Base-by-base conservation (phyloP, 768 basidiomycete species). In the Inosperma sp. region DNA sequence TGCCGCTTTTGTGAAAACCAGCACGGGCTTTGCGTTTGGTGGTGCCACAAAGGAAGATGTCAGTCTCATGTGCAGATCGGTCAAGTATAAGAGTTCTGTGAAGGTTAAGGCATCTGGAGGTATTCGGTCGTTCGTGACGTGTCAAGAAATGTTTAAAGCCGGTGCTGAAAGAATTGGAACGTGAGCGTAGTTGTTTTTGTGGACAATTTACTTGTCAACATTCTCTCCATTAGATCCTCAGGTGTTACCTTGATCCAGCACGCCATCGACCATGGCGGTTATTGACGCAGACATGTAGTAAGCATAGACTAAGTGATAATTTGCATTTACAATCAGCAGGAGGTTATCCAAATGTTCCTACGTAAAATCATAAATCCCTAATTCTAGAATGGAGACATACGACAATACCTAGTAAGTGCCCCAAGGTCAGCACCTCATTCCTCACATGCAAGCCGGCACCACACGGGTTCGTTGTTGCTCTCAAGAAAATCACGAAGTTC, bases 131-230 rank as follows among this genome's bases (percentile, higher is more conserved):
- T 72, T 77, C 42, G 73, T 76, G 8, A 67, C 68, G 43, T 78
- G 74, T 55, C 23, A 69, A 44, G 72, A 75, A 52, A 74, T 80
- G 74, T 65, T 79, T 35, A 57, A 56, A 25, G 74, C 77, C 17
- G 77, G 78, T 3, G 77, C 78, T 5, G 77, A 78, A 49, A 66
- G 78, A 52, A 74, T 79, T 49, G 78, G 78, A 66, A 77, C 76
- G 77, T 80, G 58, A 51, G 77, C 70, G 4, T 5, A 34, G 7
- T 19, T 13, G 14, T 0, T 31, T 9, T 42, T 33, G 19, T 19
- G n/a, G 13, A 12, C 13, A 17, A 5, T 41, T 6, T 22, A 5
- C 12, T 41, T 7, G 13, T 41, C 5, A 14, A 13, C 19, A 16
- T 21, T 7, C 37, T 14, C 13, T 7, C 19, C n/a, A 19, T 7